Percentiles rank a stretch among this genome's conserved stretches.
phyloP scores from a whole-genome alignment of 257 asterid species.

The Marsdenia floribunda region DNA sequence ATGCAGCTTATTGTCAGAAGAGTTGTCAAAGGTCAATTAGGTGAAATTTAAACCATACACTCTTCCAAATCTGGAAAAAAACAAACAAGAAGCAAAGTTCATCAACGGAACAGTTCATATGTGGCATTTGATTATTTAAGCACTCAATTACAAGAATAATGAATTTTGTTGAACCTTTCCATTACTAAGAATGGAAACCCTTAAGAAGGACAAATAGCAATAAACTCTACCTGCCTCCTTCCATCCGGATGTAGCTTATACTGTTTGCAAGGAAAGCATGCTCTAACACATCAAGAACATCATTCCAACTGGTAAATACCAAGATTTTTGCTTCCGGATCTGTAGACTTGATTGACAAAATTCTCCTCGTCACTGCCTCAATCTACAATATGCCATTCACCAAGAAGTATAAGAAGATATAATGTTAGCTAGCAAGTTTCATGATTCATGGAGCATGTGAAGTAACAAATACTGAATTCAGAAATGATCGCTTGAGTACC shows the following conservation, averaged over 20 bases:
- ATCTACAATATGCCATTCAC: conserved; percentile 42
- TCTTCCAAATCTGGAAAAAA: background rate
- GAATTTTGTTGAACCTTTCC: background rate
- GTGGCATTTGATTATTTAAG: background rate
- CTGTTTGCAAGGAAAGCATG: conserved; percentile 77
- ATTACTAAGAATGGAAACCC: background rate
- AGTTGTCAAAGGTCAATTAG: background rate
- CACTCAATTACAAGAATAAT: background rate
- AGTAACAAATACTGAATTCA: background rate
- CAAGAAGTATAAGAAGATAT: conserved; percentile 13
- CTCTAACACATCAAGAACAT: conserved; percentile 93
- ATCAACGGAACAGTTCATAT: background rate
- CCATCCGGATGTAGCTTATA: conserved; percentile 79
- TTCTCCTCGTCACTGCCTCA: conserved; percentile 91
- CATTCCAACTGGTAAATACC: conserved; percentile 93
- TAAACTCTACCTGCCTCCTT: conserved; percentile 88
- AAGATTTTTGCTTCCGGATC: conserved; percentile 65
- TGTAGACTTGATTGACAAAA: conserved; percentile 58
- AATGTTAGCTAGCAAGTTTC: background rate
- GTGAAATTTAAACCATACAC: background rate
- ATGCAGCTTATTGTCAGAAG: background rate
- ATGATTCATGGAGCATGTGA: background rate
- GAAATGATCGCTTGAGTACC: conserved; percentile 35
- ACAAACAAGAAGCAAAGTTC: background rate
- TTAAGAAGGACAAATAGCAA: background rate